Conservation (phyloP, 805 yeast species). For the Cyberlindnera mississippiensis region DNA sequence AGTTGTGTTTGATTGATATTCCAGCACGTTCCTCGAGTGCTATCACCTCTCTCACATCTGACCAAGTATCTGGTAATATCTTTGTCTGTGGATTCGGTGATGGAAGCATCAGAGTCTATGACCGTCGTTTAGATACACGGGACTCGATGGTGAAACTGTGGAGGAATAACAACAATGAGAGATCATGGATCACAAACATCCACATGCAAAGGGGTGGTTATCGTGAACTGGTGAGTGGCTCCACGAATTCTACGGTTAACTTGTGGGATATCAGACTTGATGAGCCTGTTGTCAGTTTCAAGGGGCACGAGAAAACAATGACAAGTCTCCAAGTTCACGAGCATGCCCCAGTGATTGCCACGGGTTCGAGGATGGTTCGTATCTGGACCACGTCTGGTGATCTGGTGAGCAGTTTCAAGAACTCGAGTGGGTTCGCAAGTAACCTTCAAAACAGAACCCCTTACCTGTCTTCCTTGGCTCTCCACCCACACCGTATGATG, state of each 20-base stretch:
- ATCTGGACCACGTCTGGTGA: constrained; percentile 88
- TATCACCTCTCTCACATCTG: constrained; percentile 88
- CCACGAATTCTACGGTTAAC: constrained; percentile 75
- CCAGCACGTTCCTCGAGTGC: constrained; percentile 89
- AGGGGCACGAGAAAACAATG: constrained; percentile 44
- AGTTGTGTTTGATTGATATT: constrained; percentile 77
- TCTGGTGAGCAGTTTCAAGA: constrained; percentile 56
- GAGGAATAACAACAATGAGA: constrained; percentile 47
- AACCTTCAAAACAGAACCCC: constrained; percentile 27
- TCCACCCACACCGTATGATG: constrained; percentile 96
- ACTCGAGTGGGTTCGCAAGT: constrained; percentile 30
- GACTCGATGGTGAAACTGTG: constrained; percentile 84
- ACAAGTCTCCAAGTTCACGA: constrained; percentile 84
- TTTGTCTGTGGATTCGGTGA: constrained; percentile 92
- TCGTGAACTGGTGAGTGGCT: constrained; percentile 83
- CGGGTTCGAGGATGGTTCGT: constrained; percentile 77
- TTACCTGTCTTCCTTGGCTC: constrained; percentile 61
- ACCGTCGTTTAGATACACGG: constrained; percentile 77
- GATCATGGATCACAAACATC: constrained; percentile 64
- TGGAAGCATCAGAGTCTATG: constrained; percentile 85
- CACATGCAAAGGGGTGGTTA: constrained; percentile 97
- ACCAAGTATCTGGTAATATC: constrained; percentile 90
- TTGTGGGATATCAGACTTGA: constrained; percentile 86
- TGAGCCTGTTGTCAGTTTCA: constrained; percentile 65
- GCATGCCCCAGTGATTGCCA: constrained; percentile 91